Percentiles rank a stretch among this genome's conserved stretches.
phyloP scores from a whole-genome alignment of 2,329 filamentous ascomycete species.

The Fusarium euwallaceae region DNA sequence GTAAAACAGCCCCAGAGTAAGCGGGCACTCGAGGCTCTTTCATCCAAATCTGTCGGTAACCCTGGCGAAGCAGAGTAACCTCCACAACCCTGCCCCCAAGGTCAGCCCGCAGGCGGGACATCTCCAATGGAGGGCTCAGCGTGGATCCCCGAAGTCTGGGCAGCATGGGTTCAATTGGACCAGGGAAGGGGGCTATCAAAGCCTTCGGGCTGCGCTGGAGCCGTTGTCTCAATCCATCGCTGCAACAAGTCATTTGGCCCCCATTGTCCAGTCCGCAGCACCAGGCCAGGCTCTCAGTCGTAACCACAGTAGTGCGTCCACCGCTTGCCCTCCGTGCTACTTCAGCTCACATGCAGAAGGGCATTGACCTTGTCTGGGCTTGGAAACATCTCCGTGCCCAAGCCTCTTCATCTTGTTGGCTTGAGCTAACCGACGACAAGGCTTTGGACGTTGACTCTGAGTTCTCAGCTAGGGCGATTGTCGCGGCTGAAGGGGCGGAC shows the following conservation, averaged over 20 bases:
- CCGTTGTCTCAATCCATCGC: conserved; percentile 1
- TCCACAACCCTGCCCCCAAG: neutral
- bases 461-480: conserved; percentile 5
- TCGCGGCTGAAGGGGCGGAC: conserved; percentile 5
- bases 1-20: conserved; percentile 4
- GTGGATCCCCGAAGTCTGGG: conserved; percentile 19
- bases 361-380: neutral
- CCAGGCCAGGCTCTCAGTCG: neutral
- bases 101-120: conserved; percentile 13
- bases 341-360: neutral
- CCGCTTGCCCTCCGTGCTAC: neutral
- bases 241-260: neutral
- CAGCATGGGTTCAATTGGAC: conserved; percentile 31
- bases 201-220: conserved; percentile 11
- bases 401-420: neutral
- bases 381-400: neutral
- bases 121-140: conserved; percentile 13
- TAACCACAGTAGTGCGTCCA: neutral
- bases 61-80: conserved; percentile 2
- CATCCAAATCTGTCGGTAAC: conserved; percentile 11
- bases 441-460: conserved; percentile 1
- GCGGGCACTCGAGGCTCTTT: conserved; percentile 25
- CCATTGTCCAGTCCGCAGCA: neutral
- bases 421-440: neutral
- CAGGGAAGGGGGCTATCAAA: conserved; percentile 4